phyloP scores from a whole-genome alignment of 257 asterid species.

The Apocynum venetum region DNA sequence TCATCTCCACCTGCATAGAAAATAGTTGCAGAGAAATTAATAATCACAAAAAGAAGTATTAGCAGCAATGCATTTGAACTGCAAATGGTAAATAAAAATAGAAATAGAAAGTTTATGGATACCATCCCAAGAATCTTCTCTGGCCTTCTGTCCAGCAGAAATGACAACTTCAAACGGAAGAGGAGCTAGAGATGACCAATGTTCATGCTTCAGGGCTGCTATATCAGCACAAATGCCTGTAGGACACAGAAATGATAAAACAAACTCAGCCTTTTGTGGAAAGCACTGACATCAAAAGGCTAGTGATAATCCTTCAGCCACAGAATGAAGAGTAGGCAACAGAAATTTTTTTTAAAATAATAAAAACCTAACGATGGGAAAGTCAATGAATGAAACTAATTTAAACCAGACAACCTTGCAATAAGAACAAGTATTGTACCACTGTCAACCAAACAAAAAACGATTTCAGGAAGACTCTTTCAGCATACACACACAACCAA shows the following conservation, averaged over 20 bases:
- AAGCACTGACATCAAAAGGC: background rate
- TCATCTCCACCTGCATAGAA: conserved; percentile 44
- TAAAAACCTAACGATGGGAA: background rate
- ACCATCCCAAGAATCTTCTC: conserved; percentile 91
- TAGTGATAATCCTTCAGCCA: background rate
- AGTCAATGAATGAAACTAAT: background rate
- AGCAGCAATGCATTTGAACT: conserved; percentile 8
- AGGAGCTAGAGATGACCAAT: conserved; percentile 98
- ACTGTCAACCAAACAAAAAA: background rate
- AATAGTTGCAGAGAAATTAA: conserved; percentile 20
- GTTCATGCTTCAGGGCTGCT: conserved; percentile 72
- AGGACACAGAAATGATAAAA: conserved; percentile 11
- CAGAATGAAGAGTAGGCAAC: background rate
- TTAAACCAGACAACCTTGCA: background rate
- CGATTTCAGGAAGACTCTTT: background rate
- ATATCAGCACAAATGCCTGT: conserved; percentile 90
- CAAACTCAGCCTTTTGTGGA: conserved; percentile 11
- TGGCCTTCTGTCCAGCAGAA: conserved; percentile 97
- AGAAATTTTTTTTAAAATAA: background rate
- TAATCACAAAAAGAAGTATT: conserved; percentile 12
- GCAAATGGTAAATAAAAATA: conserved; percentile 10
- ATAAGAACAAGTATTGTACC: background rate
- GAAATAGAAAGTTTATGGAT: conserved; percentile 24
- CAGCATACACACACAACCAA: background rate
- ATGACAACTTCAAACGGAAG: conserved; percentile 94